A percentile compares a stretch with the other conserved stretches of the same genome.
These are phyloP conservation scores for Rusavskia elegans DNA, from an alignment of 495 filamentous ascomycete species.

Conservation along the genomic window DNA sequence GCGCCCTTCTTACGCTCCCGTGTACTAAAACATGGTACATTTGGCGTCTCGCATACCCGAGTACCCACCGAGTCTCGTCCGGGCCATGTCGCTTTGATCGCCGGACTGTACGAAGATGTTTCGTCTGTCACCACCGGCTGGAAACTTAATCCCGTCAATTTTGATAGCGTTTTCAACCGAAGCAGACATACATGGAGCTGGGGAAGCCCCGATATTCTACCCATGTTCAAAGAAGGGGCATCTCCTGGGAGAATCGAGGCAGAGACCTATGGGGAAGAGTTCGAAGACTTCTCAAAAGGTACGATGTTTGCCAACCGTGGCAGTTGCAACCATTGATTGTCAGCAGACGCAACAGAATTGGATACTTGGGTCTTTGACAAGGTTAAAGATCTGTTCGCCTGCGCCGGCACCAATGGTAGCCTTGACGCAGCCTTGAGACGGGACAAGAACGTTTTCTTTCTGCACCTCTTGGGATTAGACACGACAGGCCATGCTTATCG, in stretches of 20 bases:
- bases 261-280: constrained; percentile 65
- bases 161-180: constrained; percentile 96
- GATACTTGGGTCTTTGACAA: constrained; percentile 95
- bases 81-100: constrained; percentile 94
- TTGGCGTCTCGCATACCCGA: constrained; percentile 94
- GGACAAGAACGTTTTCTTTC: constrained; percentile 87
- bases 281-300: constrained; percentile 70
- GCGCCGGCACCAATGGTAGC: constrained; percentile 62
- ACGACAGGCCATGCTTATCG: constrained; percentile 79
- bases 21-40: constrained; percentile 82
- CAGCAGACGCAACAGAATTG: constrained; percentile 53
- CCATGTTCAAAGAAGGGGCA: constrained; percentile 92
- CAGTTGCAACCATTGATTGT: constrained; percentile 41
- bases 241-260: constrained; percentile 75
- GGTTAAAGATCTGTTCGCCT: constrained; percentile 70
- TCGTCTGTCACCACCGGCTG: constrained; percentile 94
- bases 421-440: constrained; percentile 57
- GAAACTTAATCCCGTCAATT: constrained; percentile 97
- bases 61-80: constrained; percentile 96
- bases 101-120: constrained; percentile 95
- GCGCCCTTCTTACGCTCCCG: constrained; percentile 89
- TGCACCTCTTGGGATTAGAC: constrained; percentile 91
- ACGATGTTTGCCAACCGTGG: background rate
- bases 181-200: constrained; percentile 97
- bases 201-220: constrained; percentile 95